Evolutionary conservation across 106 monocot genomes (phyloP).

Genomic region (Platanthera zijinensis): DNA sequence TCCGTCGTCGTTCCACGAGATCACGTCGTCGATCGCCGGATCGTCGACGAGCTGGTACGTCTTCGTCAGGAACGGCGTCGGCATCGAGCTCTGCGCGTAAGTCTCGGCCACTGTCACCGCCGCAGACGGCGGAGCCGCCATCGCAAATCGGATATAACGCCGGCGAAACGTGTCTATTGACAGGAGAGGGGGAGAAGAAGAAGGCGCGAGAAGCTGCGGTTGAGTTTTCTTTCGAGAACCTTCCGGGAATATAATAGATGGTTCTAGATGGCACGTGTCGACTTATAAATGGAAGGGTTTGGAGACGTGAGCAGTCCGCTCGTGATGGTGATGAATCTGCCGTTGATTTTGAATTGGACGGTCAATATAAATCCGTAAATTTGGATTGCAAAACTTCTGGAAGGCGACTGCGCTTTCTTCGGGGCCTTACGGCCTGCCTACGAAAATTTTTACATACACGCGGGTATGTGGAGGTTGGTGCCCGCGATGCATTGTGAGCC

Average conservation of each 20-base stretch:
- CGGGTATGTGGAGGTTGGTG: too few relatives aligned
- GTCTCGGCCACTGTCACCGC: background rate
- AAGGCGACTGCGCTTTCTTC: too few relatives aligned
- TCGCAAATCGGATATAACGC: background rate
- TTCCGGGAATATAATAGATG: background rate
- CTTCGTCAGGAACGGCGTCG: slow-evolving; percentile 24
- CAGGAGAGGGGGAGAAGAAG: background rate
- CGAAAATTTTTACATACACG: too few relatives aligned
- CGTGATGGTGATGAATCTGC: too few relatives aligned
- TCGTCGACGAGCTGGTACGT: slow-evolving; percentile 23
- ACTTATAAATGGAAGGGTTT: too few relatives aligned
- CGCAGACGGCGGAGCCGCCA: slow-evolving; percentile 7
- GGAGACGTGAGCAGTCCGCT: too few relatives aligned
- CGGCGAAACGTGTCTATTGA: background rate
- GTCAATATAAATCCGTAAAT: too few relatives aligned
- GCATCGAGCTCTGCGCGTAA: slow-evolving; percentile 3
- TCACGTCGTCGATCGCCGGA: slow-evolving; percentile 14
- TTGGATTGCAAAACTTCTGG: too few relatives aligned
- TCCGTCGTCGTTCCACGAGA: slow-evolving; percentile 19
- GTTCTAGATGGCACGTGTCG: too few relatives aligned
- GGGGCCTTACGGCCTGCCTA: too few relatives aligned
- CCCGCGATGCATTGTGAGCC: too few relatives aligned
- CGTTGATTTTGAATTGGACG: too few relatives aligned
- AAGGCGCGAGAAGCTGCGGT: slow-evolving; percentile 8
- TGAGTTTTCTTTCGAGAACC: background rate